Base-by-base conservation (phyloP, 768 basidiomycete genomes). In the Postia placenta region DNA sequence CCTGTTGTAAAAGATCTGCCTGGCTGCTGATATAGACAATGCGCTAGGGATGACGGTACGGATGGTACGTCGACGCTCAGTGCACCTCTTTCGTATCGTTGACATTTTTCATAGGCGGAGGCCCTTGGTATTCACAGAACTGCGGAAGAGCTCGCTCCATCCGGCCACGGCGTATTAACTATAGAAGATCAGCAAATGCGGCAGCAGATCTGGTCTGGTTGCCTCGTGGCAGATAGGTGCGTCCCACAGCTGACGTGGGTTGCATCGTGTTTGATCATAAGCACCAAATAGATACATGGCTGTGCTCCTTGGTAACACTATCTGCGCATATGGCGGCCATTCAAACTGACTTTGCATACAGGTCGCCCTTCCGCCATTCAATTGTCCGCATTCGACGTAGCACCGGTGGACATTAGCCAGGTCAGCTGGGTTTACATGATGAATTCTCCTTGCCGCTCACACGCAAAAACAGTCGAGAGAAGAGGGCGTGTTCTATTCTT, bases 131-230 rank as follows among this genome's bases (percentile, higher is more conserved):
- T 41, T 11, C 37, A 48, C 26, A 17, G 37, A 24, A 26, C 11
- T 12, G 22, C n/a, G 6, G n/a, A 48, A 9, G 47, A 38, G 5
- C 33, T 33, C 5, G 7, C 26, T 7, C 19, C 28, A n/a, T 45
- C 30, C 14, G 45, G 45, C 20, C 4, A 22, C 17, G n/a, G 7
- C 19, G 17, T 39, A 19, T 14, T 45, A 12, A 15, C 28, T 19
- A 30, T 35, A 25, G 45, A 45, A 5, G 45, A 45, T 2, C 19
- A 36, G 9, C 36, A 40, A n/a, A 24, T 36, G 25, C 26, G 26
- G 2, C 47, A 26, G 19, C 47, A 27, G 11, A 27, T 48, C 4
- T 48, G 47, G 47, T 37, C 38, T 3, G 47, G 47, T 9, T 48
- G 47, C 27, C 19, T 48, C 5, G 14, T 42, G 17, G 37, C 25